Evolutionary conservation across 257 asterid species (phyloP), one percentile per base, ranked within the genome.

Genomic region (Solanum ossicruentum): DNA sequence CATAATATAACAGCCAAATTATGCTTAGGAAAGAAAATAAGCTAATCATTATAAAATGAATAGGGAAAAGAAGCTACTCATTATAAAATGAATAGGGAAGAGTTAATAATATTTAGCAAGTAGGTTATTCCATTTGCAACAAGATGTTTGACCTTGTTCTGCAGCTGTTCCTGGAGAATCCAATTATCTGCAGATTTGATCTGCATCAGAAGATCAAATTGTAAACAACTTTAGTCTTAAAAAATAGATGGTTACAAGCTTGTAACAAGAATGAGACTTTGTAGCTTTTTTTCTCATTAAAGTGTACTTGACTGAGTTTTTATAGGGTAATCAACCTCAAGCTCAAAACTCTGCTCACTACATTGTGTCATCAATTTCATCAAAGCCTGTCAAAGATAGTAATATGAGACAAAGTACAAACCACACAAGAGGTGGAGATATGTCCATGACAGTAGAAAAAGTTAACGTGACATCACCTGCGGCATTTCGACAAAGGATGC

Each of bases 181-280:
- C 98, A 95, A 84, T 96, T 96, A 83, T 96, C 99, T 7, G 99
- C 99, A 15, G 98, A 89, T 87, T 85, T 96, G 81, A 96, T 93
- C 99, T 96, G 96, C 91, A 93, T 82, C 45, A 84, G 79, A 80
- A 83, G 82, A 80, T 72, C 80, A 85, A 90, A 86, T 36, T 85
- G 80, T 78, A 83, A 89, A 45, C 83, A 91, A 85, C 80, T 61
- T 72, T 9, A n/a, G 66, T 36, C 47, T 43, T 71, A 41, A 23
- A 75, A 75, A 16, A 66, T 71, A 85, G 56, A 83, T 45, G 43
- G 28, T 56, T n/a, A 61, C 36, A 45, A 36, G 28, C 18, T 16
- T 65, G 77, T 15, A 32, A 47, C 47, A 65, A 26, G 57, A 58
- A 49, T 45, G 57, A 49, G 2, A 39, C 47, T 16, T 41, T 2